Percentiles rank a stretch among this genome's conserved stretches.
Conservation (phyloP, 495 filamentous ascomycete genomes). For the Amphirosellinia nigrospora region DNA sequence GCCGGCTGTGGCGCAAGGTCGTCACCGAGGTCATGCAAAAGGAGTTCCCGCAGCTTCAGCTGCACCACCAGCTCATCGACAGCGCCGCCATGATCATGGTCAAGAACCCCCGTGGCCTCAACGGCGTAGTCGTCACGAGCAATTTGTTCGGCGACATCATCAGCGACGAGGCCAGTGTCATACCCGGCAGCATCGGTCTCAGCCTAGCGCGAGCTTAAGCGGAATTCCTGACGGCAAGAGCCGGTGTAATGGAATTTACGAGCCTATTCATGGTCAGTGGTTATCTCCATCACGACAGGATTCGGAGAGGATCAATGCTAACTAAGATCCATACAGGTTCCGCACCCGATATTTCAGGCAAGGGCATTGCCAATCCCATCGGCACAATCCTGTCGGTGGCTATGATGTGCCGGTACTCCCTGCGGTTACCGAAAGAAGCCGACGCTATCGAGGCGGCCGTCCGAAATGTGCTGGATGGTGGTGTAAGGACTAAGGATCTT, state of each 20-base stretch:
- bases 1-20: slow-evolving; percentile 86
- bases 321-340: slow-evolving; percentile 50
- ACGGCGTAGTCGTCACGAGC: slow-evolving; percentile 91
- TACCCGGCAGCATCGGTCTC: slow-evolving; percentile 88
- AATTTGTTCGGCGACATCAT: slow-evolving; percentile 98
- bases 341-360: slow-evolving; percentile 79
- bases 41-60: slow-evolving; percentile 87
- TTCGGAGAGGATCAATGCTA: not conserved
- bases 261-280: slow-evolving; percentile 90
- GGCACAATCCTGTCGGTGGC: slow-evolving; percentile 87
- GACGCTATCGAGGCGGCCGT: slow-evolving; percentile 81
- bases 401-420: slow-evolving; percentile 91
- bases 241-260: slow-evolving; percentile 87
- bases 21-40: slow-evolving; percentile 79
- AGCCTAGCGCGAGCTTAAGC: slow-evolving; percentile 85
- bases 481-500: slow-evolving; percentile 78
- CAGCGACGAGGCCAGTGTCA: slow-evolving; percentile 93
- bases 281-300: not conserved
- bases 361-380: slow-evolving; percentile 86
- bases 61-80: slow-evolving; percentile 93
- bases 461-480: slow-evolving; percentile 73
- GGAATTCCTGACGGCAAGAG: slow-evolving; percentile 82
- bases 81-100: slow-evolving; percentile 97
- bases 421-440: slow-evolving; percentile 76
- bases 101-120: slow-evolving; percentile 88